Evolutionary conservation across 305 asterid genomes (phyloP).

Genomic region (Fraxinus greggii): DNA sequence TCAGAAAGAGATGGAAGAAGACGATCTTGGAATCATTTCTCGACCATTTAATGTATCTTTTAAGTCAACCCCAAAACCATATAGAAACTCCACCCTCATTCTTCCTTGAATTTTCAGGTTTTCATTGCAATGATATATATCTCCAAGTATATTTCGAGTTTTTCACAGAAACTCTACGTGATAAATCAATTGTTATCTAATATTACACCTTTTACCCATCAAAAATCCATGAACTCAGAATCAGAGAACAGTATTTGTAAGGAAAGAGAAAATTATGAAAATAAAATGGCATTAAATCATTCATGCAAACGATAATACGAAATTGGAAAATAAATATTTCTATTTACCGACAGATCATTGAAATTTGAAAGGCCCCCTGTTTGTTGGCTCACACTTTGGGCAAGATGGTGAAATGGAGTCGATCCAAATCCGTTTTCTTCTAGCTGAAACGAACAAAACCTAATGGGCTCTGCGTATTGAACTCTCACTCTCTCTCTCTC

Average conservation of each 20-base stretch:
- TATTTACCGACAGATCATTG: constrained; percentile 36
- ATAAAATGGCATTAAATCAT: background rate
- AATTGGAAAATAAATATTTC: background rate
- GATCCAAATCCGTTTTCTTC: constrained; percentile 25
- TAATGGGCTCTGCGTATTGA: constrained; percentile 22
- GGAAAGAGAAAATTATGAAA: background rate
- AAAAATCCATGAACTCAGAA: constrained; percentile 23
- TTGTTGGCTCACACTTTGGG: constrained; percentile 10
- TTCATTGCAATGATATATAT: background rate
- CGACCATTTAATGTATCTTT: background rate
- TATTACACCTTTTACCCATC: constrained; percentile 7
- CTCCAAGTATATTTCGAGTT: background rate
- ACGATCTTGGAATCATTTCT: background rate
- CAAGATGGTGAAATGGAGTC: background rate
- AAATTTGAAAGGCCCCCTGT: constrained; percentile 15
- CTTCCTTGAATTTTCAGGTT: background rate
- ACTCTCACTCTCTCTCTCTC: constrained; percentile 19
- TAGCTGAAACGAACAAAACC: constrained; percentile 18
- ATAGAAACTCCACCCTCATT: background rate
- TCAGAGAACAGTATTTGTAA: constrained; percentile 29
- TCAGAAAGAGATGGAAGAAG: background rate
- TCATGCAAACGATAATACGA: background rate
- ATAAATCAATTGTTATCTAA: background rate
- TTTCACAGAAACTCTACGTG: background rate
- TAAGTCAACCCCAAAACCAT: constrained; percentile 2